Evolutionary conservation across 345 rosid genomes (phyloP), one percentile per base, ranked within the genome.

Genomic region (Acer yangbiense): DNA sequence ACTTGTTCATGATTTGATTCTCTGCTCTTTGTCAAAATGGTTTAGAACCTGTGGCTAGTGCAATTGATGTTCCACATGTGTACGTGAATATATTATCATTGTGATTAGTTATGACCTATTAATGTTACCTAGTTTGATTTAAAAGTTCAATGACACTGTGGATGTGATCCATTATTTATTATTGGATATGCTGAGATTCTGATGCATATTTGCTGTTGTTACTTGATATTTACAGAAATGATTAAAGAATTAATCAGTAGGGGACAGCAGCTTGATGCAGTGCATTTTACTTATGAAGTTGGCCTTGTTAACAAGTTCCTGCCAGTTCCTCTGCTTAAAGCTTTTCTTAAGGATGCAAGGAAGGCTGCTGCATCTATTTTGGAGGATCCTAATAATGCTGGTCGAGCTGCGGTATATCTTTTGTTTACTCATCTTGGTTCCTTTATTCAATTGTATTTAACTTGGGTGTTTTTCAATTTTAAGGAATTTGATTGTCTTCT

Each of bases 191-290:
- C 8, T 9, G 25, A 14, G 67, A 54, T 61, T 27, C 76, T 82
- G 72, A 75, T 23, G 48, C 58, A 27, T 27, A 29, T 23, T 65
- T 13, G 72, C 46, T 75, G 68, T 80, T 80, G n/a, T 62, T 3
- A 68, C 23, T 35, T 67, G 21, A 63, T 63, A 20, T 77, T 1
- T 44, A 57, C 92, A 94, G 99, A 92, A 62, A 94, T 96, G 91
- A 96, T 96, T 61, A 81, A 85, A 86, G 98, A 94, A 68, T 84
- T 96, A 78, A 90, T 96, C 84, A 90, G 89, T 69, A 88, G 88
- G 86, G 98, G 98, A 71, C 98, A 96, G 76, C 98, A 91, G 87
- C 98, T 94, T 73, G 99, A 96, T 87, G 99, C 99, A 17, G 95
- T 96, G 81, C 99, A 96, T 89, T 96, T 96, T 44, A 88, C 95